phyloP scores from a whole-genome alignment of 176 grass and related monocot genomes.

The Aegilops bicornis region DNA sequence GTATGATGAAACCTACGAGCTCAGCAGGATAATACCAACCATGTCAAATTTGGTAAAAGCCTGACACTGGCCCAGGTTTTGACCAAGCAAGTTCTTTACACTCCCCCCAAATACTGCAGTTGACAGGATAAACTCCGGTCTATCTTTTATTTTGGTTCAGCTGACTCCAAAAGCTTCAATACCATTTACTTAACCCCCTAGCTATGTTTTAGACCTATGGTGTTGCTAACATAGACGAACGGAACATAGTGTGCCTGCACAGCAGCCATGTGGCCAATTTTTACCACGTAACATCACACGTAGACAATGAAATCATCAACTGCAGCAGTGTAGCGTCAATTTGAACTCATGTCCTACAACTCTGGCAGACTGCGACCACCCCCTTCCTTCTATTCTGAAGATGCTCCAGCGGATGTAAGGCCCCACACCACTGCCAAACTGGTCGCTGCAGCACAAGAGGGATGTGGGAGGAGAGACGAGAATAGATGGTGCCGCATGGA shows the following conservation, averaged over 20 bases:
- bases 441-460: not conserved
- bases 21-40: not conserved
- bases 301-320: constrained; percentile 1
- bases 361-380: not conserved
- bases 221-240: not conserved
- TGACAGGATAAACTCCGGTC: not conserved
- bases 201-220: not conserved
- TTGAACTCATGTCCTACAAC: not conserved
- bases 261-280: not conserved
- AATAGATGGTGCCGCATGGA: not conserved
- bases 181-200: not conserved
- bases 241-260: not conserved
- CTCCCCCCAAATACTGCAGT: not conserved
- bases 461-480: not conserved
- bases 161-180: not conserved
- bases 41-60: not conserved
- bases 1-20: not conserved
- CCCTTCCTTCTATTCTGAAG: not conserved
- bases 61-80: constrained; percentile 1
- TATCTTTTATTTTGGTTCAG: not conserved
- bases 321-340: not conserved
- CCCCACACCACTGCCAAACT: not conserved
- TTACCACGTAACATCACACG: not conserved
- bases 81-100: constrained; percentile 1
- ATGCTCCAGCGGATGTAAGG: not conserved